phyloP scores from a whole-genome alignment of 2,329 filamentous ascomycete genomes.

The Aspergillus oerlinghausenensis region DNA sequence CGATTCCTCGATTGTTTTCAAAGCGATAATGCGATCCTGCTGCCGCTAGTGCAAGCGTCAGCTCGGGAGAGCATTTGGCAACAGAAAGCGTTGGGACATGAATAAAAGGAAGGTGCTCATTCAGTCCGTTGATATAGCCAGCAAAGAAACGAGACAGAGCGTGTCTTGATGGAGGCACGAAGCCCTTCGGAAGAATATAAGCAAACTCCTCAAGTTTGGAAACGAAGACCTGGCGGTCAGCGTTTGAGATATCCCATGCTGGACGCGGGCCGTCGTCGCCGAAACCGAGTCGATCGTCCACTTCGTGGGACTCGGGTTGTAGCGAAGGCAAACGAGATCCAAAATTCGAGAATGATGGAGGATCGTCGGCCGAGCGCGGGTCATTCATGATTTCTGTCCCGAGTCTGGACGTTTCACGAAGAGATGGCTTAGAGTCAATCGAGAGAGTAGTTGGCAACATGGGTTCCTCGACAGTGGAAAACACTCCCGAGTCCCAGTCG shows the following conservation, averaged over 20 bases:
- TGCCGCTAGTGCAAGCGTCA: conserved; percentile 49
- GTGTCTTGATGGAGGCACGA: conserved; percentile 47
- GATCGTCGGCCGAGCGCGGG: conserved; percentile 36
- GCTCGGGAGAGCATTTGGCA: conserved; percentile 43
- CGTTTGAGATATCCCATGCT: conserved; percentile 45
- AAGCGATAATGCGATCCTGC: conserved; percentile 48
- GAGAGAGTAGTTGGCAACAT: conserved; percentile 34
- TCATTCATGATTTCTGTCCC: conserved; percentile 39
- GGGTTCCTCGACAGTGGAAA: conserved; percentile 39
- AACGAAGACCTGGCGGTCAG: conserved; percentile 43
- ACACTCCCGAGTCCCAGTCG: conserved; percentile 47
- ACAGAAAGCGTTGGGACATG: conserved; percentile 47
- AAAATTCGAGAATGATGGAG: conserved; percentile 46
- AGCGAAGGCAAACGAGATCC: conserved; percentile 45
- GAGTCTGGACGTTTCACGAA: conserved; percentile 32
- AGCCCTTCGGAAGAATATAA: conserved; percentile 43
- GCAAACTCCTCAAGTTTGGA: conserved; percentile 44
- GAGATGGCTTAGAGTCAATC: conserved; percentile 31
- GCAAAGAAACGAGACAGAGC: conserved; percentile 47
- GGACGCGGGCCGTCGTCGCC: conserved; percentile 41
- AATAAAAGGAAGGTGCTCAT: conserved; percentile 50
- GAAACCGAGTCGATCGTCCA: conserved; percentile 39
- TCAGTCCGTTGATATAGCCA: conserved; percentile 49
- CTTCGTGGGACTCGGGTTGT: conserved; percentile 43
- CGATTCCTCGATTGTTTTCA: conserved; percentile 49